Evolutionary conservation across 176 grass and related monocot species (phyloP).

Genomic region (Triticum urartu): DNA sequence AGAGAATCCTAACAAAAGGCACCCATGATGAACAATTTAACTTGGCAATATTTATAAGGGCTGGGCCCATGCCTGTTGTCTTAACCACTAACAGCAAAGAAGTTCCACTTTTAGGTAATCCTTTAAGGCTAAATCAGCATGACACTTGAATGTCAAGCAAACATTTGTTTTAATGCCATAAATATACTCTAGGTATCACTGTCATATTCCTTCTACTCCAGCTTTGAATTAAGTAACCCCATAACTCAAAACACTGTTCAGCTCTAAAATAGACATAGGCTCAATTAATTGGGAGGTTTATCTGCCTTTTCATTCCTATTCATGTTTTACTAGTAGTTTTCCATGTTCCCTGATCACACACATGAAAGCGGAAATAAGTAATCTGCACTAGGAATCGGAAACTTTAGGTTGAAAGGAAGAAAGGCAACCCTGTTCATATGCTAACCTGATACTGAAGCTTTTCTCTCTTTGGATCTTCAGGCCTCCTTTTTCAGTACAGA

Average conservation of each 20-base stretch:
- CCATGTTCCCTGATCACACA: background rate
- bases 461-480: slow-evolving; percentile 12
- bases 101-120: slow-evolving; percentile 26
- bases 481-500: slow-evolving; percentile 27
- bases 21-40: slow-evolving; percentile 48
- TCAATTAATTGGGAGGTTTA: slow-evolving; percentile 29
- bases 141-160: slow-evolving; percentile 53
- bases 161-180: slow-evolving; percentile 41
- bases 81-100: slow-evolving; percentile 36
- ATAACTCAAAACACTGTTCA: slow-evolving; percentile 46
- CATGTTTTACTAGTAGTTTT: background rate
- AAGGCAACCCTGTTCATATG: slow-evolving; percentile 13
- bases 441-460: slow-evolving; percentile 35
- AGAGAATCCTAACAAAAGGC: slow-evolving; percentile 51
- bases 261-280: slow-evolving; percentile 21
- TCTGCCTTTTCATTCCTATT: background rate
- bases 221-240: slow-evolving; percentile 32
- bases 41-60: slow-evolving; percentile 45
- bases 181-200: slow-evolving; percentile 50
- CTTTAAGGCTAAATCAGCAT: slow-evolving; percentile 57
- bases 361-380: slow-evolving; percentile 7
- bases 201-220: slow-evolving; percentile 32
- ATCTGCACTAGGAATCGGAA: background rate
- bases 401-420: slow-evolving; percentile 8
- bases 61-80: slow-evolving; percentile 41